A percentile compares a stretch with the other conserved stretches of the same genome.
phyloP scores from a whole-genome alignment of 805 yeast species.

The Starmerella floricola region DNA sequence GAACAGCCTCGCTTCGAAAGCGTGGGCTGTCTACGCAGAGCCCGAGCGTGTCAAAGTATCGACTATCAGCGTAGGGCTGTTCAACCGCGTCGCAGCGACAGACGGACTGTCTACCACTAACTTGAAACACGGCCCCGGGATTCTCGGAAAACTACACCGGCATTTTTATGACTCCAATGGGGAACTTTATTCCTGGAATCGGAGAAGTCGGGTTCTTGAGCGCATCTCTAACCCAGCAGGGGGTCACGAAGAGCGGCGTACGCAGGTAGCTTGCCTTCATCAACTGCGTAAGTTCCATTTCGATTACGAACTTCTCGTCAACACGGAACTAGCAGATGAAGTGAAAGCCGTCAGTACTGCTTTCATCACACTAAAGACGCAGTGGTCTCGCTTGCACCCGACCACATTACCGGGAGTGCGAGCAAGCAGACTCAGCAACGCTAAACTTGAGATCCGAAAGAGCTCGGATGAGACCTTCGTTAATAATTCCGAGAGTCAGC shows the following conservation, averaged over 20 bases:
- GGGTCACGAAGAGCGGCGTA: constrained; percentile 42
- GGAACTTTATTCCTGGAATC: constrained; percentile 43
- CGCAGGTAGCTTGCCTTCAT: constrained; percentile 43
- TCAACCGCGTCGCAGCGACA: constrained; percentile 35
- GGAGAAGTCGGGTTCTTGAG: constrained; percentile 41
- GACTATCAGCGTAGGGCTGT: constrained; percentile 39
- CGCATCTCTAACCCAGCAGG: constrained; percentile 44
- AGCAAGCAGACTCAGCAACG: too few relatives aligned
- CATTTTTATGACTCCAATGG: constrained; percentile 44
- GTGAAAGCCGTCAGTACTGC: constrained; percentile 49
- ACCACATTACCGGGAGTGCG: neutral
- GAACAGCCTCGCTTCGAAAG: constrained; percentile 36
- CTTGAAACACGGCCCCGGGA: constrained; percentile 32
- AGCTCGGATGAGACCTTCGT: neutral
- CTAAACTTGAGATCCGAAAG: too few relatives aligned
- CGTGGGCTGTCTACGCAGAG: constrained; percentile 39
- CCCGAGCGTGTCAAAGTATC: constrained; percentile 41
- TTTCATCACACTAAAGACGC: constrained; percentile 51
- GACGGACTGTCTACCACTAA: constrained; percentile 34
- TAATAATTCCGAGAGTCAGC: neutral
- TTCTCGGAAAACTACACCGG: constrained; percentile 25
- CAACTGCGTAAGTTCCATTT: constrained; percentile 47
- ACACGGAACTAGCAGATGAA: constrained; percentile 35
- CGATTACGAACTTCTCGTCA: constrained; percentile 47
- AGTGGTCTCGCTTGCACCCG: constrained; percentile 34